These are phyloP conservation scores for Coemansia sp. DNA, from an alignment of 192 early-diverging fungal genomes.

Conservation along the genomic window DNA sequence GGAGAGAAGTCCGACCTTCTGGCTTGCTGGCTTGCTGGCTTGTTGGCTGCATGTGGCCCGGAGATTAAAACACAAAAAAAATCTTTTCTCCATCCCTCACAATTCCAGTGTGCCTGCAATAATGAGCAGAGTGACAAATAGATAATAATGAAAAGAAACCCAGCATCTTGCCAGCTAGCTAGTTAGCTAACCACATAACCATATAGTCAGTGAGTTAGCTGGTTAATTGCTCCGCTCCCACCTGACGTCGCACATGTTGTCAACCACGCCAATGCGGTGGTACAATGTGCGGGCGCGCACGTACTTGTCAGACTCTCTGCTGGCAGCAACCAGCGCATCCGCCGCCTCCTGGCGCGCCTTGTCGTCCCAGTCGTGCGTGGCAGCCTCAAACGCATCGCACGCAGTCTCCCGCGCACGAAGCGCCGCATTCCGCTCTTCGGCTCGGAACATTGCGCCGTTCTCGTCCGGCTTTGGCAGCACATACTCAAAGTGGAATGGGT, in stretches of 20 bases:
- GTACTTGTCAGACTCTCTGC: constrained; percentile 52
- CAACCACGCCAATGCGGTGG: constrained; percentile 55
- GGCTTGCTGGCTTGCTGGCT: too few relatives aligned
- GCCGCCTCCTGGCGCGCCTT: constrained; percentile 43
- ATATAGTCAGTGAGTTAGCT: not conserved
- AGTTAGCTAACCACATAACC: too few relatives aligned
- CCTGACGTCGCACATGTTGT: constrained; percentile 19
- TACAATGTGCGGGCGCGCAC: constrained; percentile 55
- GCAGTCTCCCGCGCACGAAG: constrained; percentile 30
- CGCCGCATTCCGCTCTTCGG: constrained; percentile 32
- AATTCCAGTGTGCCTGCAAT: too few relatives aligned
- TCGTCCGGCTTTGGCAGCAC: constrained; percentile 48
- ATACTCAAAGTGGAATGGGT: constrained; percentile 60
- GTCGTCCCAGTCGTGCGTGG: constrained; percentile 54
- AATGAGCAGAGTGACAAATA: too few relatives aligned
- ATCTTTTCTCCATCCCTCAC: too few relatives aligned
- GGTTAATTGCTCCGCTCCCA: constrained; percentile 6
- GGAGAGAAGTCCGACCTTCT: too few relatives aligned
- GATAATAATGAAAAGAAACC: too few relatives aligned
- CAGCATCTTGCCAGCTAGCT: too few relatives aligned
- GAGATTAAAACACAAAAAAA: too few relatives aligned
- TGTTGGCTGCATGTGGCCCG: too few relatives aligned
- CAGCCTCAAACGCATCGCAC: constrained; percentile 49
- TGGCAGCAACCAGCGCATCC: constrained; percentile 50
- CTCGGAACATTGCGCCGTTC: constrained; percentile 56